These are phyloP conservation scores for Fusarium sp. DNA, from an alignment of 2,329 filamentous ascomycete species.

Conservation along the genomic window DNA sequence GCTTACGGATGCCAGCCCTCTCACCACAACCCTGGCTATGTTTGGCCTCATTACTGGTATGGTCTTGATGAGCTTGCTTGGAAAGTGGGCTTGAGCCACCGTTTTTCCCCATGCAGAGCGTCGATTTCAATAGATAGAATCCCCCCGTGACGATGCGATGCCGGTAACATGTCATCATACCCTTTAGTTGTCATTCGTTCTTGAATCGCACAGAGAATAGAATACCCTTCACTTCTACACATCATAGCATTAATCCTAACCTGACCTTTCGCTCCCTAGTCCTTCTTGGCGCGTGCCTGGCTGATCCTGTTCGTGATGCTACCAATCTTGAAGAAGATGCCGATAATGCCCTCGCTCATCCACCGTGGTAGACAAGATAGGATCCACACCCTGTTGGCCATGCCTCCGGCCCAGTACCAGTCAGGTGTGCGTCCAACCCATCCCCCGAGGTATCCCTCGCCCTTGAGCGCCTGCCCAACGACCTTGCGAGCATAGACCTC, in stretches of 20 bases:
- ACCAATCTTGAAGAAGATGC: conserved; percentile 51
- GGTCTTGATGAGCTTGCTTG: conserved; percentile 79
- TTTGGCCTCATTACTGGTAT: conserved; percentile 73
- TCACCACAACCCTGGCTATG: conserved; percentile 66
- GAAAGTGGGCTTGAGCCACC: conserved; percentile 77
- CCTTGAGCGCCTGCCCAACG: conserved; percentile 60
- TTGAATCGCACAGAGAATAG: conserved; percentile 1
- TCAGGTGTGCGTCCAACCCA: conserved; percentile 53
- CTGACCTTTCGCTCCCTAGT: conserved; percentile 18
- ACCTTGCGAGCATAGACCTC: conserved; percentile 61
- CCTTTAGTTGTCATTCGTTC: not conserved
- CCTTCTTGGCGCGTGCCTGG: conserved; percentile 45
- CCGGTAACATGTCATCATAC: not conserved
- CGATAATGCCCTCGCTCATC: conserved; percentile 50
- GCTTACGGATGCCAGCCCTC: conserved; percentile 64
- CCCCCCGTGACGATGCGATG: not conserved
- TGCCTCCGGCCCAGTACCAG: conserved; percentile 55
- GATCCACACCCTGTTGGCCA: conserved; percentile 50
- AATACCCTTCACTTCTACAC: conserved; percentile 9
- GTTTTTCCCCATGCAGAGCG: not conserved
- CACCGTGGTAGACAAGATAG: conserved; percentile 45
- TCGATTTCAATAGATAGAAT: not conserved
- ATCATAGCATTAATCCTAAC: not conserved
- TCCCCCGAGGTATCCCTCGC: conserved; percentile 55
- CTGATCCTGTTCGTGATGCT: conserved; percentile 45